phyloP scores from a whole-genome alignment of 768 basidiomycete species.

The Agrocybe praecox region DNA sequence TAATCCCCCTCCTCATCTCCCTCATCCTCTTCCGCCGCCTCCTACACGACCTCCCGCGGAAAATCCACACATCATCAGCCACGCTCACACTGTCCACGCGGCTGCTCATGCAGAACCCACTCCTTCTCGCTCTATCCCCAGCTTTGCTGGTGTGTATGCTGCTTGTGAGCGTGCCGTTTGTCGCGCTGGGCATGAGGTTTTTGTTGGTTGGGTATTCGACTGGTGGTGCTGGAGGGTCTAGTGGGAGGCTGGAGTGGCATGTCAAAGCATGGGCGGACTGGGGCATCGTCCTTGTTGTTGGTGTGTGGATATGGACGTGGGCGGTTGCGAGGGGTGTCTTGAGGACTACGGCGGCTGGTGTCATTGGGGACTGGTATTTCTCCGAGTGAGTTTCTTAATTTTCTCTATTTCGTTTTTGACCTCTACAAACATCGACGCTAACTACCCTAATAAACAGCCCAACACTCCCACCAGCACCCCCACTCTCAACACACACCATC shows the following conservation, averaged over 20 bases:
- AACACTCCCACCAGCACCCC: slow-evolving; percentile 41
- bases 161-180: slow-evolving; percentile 75
- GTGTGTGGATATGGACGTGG: slow-evolving; percentile 77
- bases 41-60: slow-evolving; percentile 61
- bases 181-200: slow-evolving; percentile 77
- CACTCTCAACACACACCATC: slow-evolving; percentile 69
- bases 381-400: slow-evolving; percentile 39
- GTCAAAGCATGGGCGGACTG: slow-evolving; percentile 41
- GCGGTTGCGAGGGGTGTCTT: slow-evolving; percentile 78
- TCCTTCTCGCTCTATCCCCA: slow-evolving; percentile 76
- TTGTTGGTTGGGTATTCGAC: slow-evolving; percentile 66
- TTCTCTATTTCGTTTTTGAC: not conserved
- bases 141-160: slow-evolving; percentile 67
- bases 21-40: slow-evolving; percentile 73
- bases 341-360: slow-evolving; percentile 75
- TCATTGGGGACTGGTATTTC: slow-evolving; percentile 94
- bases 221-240: slow-evolving; percentile 18
- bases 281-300: slow-evolving; percentile 53
- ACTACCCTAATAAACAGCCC: no score
- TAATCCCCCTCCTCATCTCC: slow-evolving; percentile 72
- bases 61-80: slow-evolving; percentile 66
- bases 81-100: slow-evolving; percentile 63
- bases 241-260: slow-evolving; percentile 38
- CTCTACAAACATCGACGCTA: no score
- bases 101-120: slow-evolving; percentile 71